Conservation (phyloP, 1,139 yeast species). For the Blastobotrys proliferans region DNA sequence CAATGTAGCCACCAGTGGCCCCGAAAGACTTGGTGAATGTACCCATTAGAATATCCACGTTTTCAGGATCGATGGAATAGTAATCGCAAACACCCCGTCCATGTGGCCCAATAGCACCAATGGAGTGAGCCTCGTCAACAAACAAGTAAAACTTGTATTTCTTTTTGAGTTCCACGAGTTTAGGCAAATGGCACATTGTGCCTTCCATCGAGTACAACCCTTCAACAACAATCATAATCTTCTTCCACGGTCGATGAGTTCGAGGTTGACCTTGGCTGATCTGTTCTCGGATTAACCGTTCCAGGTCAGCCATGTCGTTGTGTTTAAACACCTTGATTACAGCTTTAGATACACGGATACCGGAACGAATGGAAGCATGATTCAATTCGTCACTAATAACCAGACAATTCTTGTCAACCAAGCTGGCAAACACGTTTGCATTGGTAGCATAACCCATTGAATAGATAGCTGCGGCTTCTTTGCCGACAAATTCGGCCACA, state of each 20-base stretch:
- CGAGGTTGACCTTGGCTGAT: slow-evolving; percentile 97
- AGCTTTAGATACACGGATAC: slow-evolving; percentile 90
- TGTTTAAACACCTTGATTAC: slow-evolving; percentile 90
- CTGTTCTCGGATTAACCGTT: slow-evolving; percentile 74
- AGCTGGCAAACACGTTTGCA: slow-evolving; percentile 80
- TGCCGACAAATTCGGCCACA: slow-evolving; percentile 84
- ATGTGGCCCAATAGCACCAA: slow-evolving; percentile 92
- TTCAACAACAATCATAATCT: slow-evolving; percentile 88
- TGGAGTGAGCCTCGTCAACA: slow-evolving; percentile 97
- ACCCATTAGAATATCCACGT: slow-evolving; percentile 90
- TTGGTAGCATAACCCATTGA: slow-evolving; percentile 97
- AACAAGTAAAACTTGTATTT: slow-evolving; percentile 86
- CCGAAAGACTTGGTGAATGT: slow-evolving; percentile 97
- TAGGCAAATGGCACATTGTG: slow-evolving; percentile 83
- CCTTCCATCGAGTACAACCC: slow-evolving; percentile 99
- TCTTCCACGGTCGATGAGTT: slow-evolving; percentile 96
- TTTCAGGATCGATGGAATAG: slow-evolving; percentile 70
- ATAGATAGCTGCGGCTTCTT: slow-evolving; percentile 80
- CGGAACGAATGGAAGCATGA: slow-evolving; percentile 94
- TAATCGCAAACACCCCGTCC: slow-evolving; percentile 97
- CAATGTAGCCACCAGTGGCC: slow-evolving; percentile 96
- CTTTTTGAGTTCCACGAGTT: slow-evolving; percentile 65
- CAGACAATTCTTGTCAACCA: slow-evolving; percentile 82
- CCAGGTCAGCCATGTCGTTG: slow-evolving; percentile 81
- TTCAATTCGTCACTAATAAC: slow-evolving; percentile 92